Conservation (phyloP, 306 rosid species). For the Fragaria vesca region DNA sequence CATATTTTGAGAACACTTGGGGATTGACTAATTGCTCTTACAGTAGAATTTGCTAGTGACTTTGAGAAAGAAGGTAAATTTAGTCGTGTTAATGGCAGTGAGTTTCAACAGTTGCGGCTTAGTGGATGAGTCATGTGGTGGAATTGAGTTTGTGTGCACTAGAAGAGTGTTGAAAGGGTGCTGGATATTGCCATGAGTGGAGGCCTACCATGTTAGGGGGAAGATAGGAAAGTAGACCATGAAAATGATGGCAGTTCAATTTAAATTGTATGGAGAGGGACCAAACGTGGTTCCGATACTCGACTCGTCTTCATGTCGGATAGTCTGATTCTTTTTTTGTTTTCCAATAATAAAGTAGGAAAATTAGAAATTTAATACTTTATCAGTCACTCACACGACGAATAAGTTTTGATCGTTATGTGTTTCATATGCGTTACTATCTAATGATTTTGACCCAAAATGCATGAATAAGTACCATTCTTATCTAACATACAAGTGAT, state of each 20-base stretch:
- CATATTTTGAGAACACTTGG: neutral
- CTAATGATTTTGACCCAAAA: neutral
- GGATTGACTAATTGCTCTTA: neutral
- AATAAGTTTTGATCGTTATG: neutral
- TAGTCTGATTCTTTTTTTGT: neutral
- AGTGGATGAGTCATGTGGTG: neutral
- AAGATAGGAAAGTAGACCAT: conserved; percentile 1
- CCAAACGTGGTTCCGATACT: conserved; percentile 7
- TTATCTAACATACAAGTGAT: neutral
- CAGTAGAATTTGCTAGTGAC: neutral
- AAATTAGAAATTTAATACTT: neutral
- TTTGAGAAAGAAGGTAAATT: neutral
- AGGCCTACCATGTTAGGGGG: conserved; percentile 23
- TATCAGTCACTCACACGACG: neutral
- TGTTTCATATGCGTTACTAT: neutral
- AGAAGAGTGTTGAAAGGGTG: neutral
- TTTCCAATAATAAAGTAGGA: neutral
- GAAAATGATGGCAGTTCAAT: conserved; percentile 6
- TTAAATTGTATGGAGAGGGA: neutral
- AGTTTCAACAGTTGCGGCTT: conserved; percentile 16
- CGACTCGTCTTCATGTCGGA: neutral
- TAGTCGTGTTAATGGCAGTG: neutral
- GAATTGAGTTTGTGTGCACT: neutral
- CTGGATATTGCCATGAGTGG: neutral
- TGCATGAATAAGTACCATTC: neutral